Evolutionary conservation across 345 rosid genomes (phyloP), one percentile per base, ranked within the genome.

Genomic region (Atalantia buxifolia): DNA sequence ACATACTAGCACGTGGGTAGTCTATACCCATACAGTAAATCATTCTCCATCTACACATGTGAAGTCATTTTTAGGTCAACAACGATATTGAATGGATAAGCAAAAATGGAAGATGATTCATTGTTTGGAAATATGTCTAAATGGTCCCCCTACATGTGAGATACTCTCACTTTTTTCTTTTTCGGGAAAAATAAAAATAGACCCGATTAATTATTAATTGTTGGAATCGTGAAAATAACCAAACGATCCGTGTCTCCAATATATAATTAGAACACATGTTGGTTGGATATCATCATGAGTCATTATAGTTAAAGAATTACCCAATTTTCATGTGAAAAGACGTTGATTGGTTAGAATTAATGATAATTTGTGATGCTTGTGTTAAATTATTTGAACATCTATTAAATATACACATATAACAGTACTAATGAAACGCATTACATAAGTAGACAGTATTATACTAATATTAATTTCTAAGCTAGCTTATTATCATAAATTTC

Each of bases 201-300:
- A 7, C 28, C 24, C 24, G 3, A 55, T 56, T 33, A 31, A 35
- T 38, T 10, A 60, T 19, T 14, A 74, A 45, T 27, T 61, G 38
- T 61, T 61, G 42, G 38, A 56, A 16, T 19, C 40, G 36, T 61
- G 12, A 61, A 14, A 40, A 40, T 42, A 3, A 10, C 1, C 21
- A 1, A 10, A 21, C 2, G 56, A 16, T 50, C 56, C 2, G 21
- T 50, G 56, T 16, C 56, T 63, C 21, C 13, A 63, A 45, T 45
- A n/a, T 45, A 63, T 75, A 50, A 75, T 63, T 63, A 66, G 4
- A 64, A 22, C 14, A 75, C 57, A 18, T 64, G 70, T 67, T 63
- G 14, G 70, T 63, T 75, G 61, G 30, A 75, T 24, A 63, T 63
- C 45, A 63, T 75, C 10, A 75, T 63, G 28, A 24, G 10, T 45